A percentile compares a stretch with the other conserved stretches of the same genome.
These are phyloP conservation scores for Sporothrix luriei DNA, from an alignment of 2,329 filamentous ascomycete species.

Conservation along the genomic window DNA sequence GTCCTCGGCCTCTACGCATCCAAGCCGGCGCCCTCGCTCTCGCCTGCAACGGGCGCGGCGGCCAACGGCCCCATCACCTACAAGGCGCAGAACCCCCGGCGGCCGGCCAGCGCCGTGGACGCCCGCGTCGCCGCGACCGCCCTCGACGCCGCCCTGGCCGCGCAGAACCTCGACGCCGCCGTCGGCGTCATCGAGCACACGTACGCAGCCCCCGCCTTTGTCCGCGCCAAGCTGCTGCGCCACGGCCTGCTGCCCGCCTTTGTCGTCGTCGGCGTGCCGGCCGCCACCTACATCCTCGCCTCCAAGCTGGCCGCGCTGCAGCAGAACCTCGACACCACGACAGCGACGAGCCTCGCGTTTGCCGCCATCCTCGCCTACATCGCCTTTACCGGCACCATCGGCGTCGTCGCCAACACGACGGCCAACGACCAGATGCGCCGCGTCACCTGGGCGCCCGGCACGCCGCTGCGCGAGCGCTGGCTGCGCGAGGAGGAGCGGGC, in stretches of 20 bases:
- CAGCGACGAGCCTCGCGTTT: slow-evolving; percentile 77
- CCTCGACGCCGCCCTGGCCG: slow-evolving; percentile 75
- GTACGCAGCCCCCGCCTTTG: slow-evolving; percentile 68
- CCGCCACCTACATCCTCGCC: slow-evolving; percentile 71
- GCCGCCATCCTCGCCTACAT: slow-evolving; percentile 82
- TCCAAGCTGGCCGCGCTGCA: slow-evolving; percentile 68
- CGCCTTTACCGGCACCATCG: slow-evolving; percentile 76
- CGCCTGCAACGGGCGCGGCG: slow-evolving; percentile 46
- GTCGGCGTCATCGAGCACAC: slow-evolving; percentile 73
- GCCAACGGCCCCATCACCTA: slow-evolving; percentile 54
- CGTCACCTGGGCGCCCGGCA: slow-evolving; percentile 85
- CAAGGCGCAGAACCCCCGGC: slow-evolving; percentile 65
- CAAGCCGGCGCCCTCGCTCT: slow-evolving; percentile 68
- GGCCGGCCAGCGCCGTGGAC: slow-evolving; percentile 71
- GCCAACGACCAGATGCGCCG: slow-evolving; percentile 94
- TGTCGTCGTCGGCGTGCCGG: slow-evolving; percentile 60
- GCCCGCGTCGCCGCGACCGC: slow-evolving; percentile 70
- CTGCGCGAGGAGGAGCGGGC: slow-evolving; percentile 86
- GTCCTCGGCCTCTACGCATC: slow-evolving; percentile 80
- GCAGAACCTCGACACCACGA: slow-evolving; percentile 72
- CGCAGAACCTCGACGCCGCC: slow-evolving; percentile 75
- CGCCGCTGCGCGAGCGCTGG: slow-evolving; percentile 80
- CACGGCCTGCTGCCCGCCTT: slow-evolving; percentile 63
- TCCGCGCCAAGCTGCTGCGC: slow-evolving; percentile 67
- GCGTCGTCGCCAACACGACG: slow-evolving; percentile 80